Evolutionary conservation across 75 land plant genomes (phyloP).

Genomic region (Cupressus sempervirens): DNA sequence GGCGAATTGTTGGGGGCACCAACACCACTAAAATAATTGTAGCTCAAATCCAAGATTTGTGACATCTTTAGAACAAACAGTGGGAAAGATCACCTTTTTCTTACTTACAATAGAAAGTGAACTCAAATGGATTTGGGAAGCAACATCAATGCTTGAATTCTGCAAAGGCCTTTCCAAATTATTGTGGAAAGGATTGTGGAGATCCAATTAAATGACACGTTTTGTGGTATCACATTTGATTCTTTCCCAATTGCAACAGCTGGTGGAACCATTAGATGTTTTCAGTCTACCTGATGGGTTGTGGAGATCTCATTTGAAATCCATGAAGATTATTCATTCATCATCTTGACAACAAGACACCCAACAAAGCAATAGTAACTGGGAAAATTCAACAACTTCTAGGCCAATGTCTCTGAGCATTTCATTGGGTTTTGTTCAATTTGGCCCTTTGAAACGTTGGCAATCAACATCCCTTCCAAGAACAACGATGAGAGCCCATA

Average conservation of each 20-base stretch:
- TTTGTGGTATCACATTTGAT: neutral
- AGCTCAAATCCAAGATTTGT: neutral
- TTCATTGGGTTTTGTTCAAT: too few species aligned
- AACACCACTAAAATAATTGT: neutral
- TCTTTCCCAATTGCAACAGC: neutral
- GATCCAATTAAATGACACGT: neutral
- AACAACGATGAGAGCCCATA: too few species aligned
- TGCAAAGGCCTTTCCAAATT: neutral
- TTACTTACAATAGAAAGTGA: neutral
- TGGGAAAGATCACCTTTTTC: conserved; percentile 14
- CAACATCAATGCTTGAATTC: neutral
- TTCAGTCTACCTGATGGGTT: neutral
- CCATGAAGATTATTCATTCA: neutral
- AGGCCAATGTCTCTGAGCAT: too few species aligned
- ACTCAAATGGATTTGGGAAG: neutral
- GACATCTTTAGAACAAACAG: too few species aligned
- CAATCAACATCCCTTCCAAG: too few species aligned
- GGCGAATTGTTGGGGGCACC: neutral
- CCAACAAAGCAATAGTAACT: too few species aligned
- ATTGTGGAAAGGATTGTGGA: neutral
- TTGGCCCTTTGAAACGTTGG: too few species aligned
- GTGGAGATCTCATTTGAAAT: neutral
- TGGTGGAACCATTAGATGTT: neutral
- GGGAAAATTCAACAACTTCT: too few species aligned
- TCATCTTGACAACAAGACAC: too few species aligned